These are phyloP conservation scores for Nothomitra cinnamomea DNA, from an alignment of 2,329 filamentous ascomycete species.

Conservation along the genomic window DNA sequence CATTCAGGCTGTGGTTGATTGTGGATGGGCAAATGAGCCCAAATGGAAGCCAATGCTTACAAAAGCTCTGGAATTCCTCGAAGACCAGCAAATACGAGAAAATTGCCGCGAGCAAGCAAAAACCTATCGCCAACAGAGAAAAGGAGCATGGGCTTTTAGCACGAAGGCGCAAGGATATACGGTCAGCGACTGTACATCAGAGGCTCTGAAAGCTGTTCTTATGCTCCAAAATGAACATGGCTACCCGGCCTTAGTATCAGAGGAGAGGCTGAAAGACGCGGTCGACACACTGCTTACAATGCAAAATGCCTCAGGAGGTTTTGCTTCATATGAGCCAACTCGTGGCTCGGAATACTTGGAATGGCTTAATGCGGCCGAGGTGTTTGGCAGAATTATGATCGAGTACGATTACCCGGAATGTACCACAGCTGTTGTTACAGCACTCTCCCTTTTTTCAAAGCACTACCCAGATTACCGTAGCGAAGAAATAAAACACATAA, in stretches of 20 bases:
- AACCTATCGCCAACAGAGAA: slow-evolving; percentile 79
- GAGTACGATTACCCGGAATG: slow-evolving; percentile 98
- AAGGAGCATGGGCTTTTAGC: slow-evolving; percentile 93
- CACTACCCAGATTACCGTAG: slow-evolving; percentile 68
- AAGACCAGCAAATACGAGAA: slow-evolving; percentile 78
- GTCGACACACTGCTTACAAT: slow-evolving; percentile 83
- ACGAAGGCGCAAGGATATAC: slow-evolving; percentile 85
- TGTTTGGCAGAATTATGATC: slow-evolving; percentile 95
- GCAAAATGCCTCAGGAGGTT: slow-evolving; percentile 74
- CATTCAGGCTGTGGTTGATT: slow-evolving; percentile 66
- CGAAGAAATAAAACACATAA: slow-evolving; percentile 56
- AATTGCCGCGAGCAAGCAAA: slow-evolving; percentile 59
- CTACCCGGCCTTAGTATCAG: slow-evolving; percentile 57
- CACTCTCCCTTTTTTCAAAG: slow-evolving; percentile 63
- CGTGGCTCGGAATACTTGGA: slow-evolving; percentile 67
- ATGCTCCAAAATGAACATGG: slow-evolving; percentile 63
- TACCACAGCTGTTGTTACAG: slow-evolving; percentile 86
- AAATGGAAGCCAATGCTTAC: slow-evolving; percentile 70
- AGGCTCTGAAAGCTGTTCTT: slow-evolving; percentile 75
- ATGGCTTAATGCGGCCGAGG: slow-evolving; percentile 82
- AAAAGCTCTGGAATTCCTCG: slow-evolving; percentile 70
- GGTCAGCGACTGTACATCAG: slow-evolving; percentile 86
- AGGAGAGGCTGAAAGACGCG: slow-evolving; percentile 67
- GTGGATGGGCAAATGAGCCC: slow-evolving; percentile 58
- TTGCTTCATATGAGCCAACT: slow-evolving; percentile 75